These are phyloP conservation scores for Diaporthe vaccinii DNA, from an alignment of 2,329 filamentous ascomycete genomes.

Conservation along the genomic window DNA sequence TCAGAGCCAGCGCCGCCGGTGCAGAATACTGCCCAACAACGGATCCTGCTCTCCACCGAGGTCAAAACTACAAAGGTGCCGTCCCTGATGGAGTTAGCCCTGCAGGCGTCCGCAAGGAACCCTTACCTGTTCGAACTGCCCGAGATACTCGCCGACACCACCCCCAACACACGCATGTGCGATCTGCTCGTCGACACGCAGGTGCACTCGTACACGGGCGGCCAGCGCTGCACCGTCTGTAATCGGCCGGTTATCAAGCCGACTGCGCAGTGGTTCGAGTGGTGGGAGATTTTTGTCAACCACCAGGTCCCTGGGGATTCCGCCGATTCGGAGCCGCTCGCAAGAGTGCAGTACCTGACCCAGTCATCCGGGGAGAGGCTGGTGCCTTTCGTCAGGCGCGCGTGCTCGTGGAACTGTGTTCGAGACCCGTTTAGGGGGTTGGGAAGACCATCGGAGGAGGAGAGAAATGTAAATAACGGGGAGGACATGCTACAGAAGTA, in stretches of 20 bases:
- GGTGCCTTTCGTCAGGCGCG: slow-evolving; percentile 62
- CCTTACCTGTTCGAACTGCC: slow-evolving; percentile 58
- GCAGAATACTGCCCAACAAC: slow-evolving; percentile 15
- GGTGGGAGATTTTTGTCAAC: slow-evolving; percentile 60
- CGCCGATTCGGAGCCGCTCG: not conserved
- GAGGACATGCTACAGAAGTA: not conserved
- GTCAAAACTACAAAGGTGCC: slow-evolving; percentile 52
- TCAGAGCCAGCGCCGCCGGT: not conserved
- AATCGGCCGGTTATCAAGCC: slow-evolving; percentile 62
- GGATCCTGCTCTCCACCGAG: not conserved
- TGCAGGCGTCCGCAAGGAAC: slow-evolving; percentile 61
- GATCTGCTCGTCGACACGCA: slow-evolving; percentile 56
- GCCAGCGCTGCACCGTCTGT: slow-evolving; percentile 67
- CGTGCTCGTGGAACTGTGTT: slow-evolving; percentile 65
- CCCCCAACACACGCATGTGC: slow-evolving; percentile 55
- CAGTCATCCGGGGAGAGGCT: slow-evolving; percentile 51
- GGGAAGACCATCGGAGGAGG: not conserved
- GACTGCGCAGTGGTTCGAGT: slow-evolving; percentile 73
- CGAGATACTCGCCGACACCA: slow-evolving; percentile 55
- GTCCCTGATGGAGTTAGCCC: slow-evolving; percentile 65
- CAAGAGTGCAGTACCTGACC: slow-evolving; percentile 46
- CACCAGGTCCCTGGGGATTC: slow-evolving; percentile 30
- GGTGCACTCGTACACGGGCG: slow-evolving; percentile 61
- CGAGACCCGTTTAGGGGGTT: slow-evolving; percentile 48
- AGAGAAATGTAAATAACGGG: not conserved